Evolutionary conservation across 495 filamentous ascomycete species (phyloP), one percentile per base, ranked within the genome.

Genomic region (Talaromyces ruber): DNA sequence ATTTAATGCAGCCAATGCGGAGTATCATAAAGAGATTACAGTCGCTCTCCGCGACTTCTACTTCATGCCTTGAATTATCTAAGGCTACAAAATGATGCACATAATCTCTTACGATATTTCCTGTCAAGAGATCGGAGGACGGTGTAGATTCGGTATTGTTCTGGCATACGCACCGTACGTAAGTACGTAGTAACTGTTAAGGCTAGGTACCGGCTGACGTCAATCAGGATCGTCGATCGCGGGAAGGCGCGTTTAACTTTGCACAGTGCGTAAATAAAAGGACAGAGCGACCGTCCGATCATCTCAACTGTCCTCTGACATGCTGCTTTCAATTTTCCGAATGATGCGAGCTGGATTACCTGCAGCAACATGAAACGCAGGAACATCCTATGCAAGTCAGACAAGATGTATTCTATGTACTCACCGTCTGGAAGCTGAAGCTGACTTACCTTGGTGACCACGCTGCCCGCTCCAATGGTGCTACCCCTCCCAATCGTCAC

Each of bases 391-490:
- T 30, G 18, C 4, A 47, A 54, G 47, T 54, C 14, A 59, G 34
- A 24, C 50, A 53, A 28, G 22, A 25, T 6, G 32, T 12, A 32
- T 16, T 37, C 18, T 26, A 22, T 22, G 8, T 6, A 47, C n/a
- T 18, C 28, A 21, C 24, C 24, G 9, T 30, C 37, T 11, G 9
- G 18, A 24, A 32, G 8, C 18, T 14, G 14, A 58, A 6, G 7
- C 7, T 28, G 29, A 72, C 81, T 64, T 79, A 93, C 91, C 81
- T 88, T 96, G 1, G 90, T 95, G 11, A 96, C 93, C 21, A 96
- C 91, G 71, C 88, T 91, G 0, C 90, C 91, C n/a, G 93, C 91
- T 0, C 90, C 92, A 66, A 96, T 79, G 0, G 86, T 86, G 18
- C 82, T 82, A 0, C 91, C 88, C 64, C 82, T 87, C 0, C 93